Evolutionary conservation across 768 basidiomycete species (phyloP), one percentile per base, ranked within the genome.

Genomic region (Serendipita sp.): DNA sequence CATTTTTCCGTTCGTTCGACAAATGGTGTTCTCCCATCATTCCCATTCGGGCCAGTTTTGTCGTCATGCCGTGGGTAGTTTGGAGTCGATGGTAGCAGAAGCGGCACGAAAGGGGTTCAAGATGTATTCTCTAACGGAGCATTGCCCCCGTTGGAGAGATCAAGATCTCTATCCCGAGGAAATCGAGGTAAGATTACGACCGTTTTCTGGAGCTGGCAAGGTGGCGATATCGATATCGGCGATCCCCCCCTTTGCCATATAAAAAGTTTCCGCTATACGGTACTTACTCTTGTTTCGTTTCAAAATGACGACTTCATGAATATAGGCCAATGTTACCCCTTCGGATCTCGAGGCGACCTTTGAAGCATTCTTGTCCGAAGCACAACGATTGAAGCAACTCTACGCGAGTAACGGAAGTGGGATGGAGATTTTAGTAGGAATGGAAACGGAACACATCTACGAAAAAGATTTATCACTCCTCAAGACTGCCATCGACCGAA

Each of bases 1-100:
- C 23, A 23, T 23, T 23, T 23, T 23, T 23, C 23, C 23, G 23
- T 23, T 23, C 23, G 23, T 41, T 41, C 38, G 38, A 41, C 38
- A 41, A 60, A 54, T 60, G 56, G 30, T 60, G 52, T 56, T 58
- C 65, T 65, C 65, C 36, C 90, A 91, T 72, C 91, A 93, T 74
- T 91, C 89, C 18, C 92, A 96, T 71, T 95, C 91, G 0, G 92
- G 93, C 35, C 86, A 94, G 70, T 95, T 93, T 75, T 95, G 94
- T 77, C 85, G 83, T 68, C 94, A 97, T 71, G 95, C 91, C 2
- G 77, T 78, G 11, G 92, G 92, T 4, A 76, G 78, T 0, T 78
- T 99, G 44, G 86, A 93, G 70, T 83, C 89, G 3, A 86, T 93
- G 15, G 87, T 96, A 2, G 71, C 78, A 16, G 86, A 87, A 69